Evolutionary conservation across 2,329 filamentous ascomycete genomes (phyloP), one percentile per base, ranked within the genome.

Genomic region (Fusarium globosum): DNA sequence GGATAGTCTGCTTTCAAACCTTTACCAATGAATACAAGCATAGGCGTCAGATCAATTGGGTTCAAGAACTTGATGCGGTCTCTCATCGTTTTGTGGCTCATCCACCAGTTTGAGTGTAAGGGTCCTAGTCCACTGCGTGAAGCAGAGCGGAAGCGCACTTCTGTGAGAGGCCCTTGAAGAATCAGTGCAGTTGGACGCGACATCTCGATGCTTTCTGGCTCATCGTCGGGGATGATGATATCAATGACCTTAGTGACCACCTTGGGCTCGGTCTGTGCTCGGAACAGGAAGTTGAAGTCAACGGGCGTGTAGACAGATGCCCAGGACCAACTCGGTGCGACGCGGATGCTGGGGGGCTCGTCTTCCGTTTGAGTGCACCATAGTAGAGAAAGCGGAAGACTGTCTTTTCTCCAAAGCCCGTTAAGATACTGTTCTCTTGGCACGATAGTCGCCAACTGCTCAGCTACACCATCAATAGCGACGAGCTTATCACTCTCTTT

Each of bases 321-420:
- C 60, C 64, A 67, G 1, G 64, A 65, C 64, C 64, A 67, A 39
- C 60, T 65, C 2, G 51, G 51, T 11, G 60, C 64, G 8, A 65
- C 16, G 21, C 35, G 28, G 1, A 7, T 51, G 3, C 13, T 33
- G 0, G 60, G 16, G 1, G 16, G 23, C 26, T 23, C 10, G 3
- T 51, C 36, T 33, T 42, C 49, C 21, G 7, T 21, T n/a, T 4
- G 9, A 4, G 49, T 39, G 21, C 16, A 8, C 64, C 60, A 67
- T 7, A 67, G 42, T 26, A 67, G 33, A 11, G 55, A 57, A 4
- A 56, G 60, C 3, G 30, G 38, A 20, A 67, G 51, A 2, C 10
- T 58, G 3, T 43, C 20, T 0, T 45, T 33, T 14, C 26, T 30
- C 64, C 64, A 65, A 8, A 67, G n/a, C 4, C 64, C 64, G 6